Percentiles rank a stretch among this genome's conserved stretches.
Evolutionary conservation across 371 early-diverging fungal species (phyloP).

Genomic region (Actinomucor elegans): DNA sequence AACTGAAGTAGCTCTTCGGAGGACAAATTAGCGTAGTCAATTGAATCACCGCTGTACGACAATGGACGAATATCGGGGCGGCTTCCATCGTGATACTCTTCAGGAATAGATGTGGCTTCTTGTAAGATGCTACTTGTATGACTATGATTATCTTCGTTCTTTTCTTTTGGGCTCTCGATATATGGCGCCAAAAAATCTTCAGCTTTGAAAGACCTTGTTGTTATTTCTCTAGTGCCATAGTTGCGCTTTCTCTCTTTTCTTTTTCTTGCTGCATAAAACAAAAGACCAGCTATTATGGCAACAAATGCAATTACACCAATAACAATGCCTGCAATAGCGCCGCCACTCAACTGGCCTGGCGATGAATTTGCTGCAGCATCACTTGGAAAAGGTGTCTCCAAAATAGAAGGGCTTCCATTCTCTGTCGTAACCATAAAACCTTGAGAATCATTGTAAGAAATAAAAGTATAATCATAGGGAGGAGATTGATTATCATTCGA

Average conservation of each 20-base stretch:
- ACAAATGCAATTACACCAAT: slow-evolving; percentile 11
- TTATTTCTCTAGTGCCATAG: too few species aligned
- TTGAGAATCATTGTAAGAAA: neutral
- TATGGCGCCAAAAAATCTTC: neutral
- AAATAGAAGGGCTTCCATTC: neutral
- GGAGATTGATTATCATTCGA: neutral
- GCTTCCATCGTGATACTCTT: slow-evolving; percentile 10
- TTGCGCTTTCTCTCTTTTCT: neutral
- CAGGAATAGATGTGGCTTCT: neutral
- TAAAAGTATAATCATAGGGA: neutral
- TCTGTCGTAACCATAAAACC: neutral
- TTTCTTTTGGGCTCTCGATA: neutral
- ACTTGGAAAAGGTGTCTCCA: too few species aligned
- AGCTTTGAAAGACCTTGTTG: neutral
- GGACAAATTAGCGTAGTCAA: slow-evolving; percentile 17
- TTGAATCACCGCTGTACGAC: slow-evolving; percentile 1
- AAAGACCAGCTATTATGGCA: neutral
- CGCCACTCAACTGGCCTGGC: neutral
- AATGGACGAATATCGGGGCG: slow-evolving; percentile 23
- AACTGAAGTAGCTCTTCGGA: slow-evolving; percentile 11
- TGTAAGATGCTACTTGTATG: slow-evolving; percentile 5
- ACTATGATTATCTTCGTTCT: neutral
- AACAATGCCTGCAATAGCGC: slow-evolving; percentile 24
- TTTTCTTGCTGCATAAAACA: neutral
- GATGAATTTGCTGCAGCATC: neutral